Evolutionary conservation across 257 asterid species (phyloP).

Genomic region (Coffea eugenioides): DNA sequence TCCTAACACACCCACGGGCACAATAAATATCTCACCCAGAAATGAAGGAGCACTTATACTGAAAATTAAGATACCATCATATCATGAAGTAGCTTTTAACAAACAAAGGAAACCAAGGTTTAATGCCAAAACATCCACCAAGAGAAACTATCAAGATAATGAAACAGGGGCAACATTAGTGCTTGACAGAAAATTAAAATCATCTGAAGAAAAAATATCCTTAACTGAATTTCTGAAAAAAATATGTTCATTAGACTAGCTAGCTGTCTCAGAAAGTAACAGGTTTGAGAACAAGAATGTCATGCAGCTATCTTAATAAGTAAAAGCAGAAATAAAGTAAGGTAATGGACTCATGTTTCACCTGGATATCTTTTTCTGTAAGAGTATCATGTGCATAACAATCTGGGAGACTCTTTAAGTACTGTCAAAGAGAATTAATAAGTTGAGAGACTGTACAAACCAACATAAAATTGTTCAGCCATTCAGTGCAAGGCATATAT

Average conservation of each 20-base stretch:
- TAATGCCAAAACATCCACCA: not conserved
- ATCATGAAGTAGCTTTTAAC: not conserved
- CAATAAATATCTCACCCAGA: not conserved
- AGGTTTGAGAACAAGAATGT: not conserved
- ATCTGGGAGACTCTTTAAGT: conserved; percentile 72
- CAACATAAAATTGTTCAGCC: not conserved
- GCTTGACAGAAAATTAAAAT: not conserved
- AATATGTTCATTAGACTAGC: not conserved
- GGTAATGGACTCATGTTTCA: conserved; percentile 12
- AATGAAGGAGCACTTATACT: not conserved
- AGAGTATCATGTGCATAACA: conserved; percentile 64
- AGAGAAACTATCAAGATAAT: not conserved
- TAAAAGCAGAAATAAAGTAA: not conserved
- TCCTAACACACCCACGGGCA: not conserved
- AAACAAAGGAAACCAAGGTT: not conserved
- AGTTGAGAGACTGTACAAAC: conserved; percentile 12
- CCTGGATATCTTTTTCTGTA: conserved; percentile 88
- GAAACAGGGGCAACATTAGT: not conserved
- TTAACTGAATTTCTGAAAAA: not conserved
- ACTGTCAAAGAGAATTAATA: conserved; percentile 44
- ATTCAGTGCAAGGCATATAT: conserved; percentile 11
- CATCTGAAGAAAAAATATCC: not conserved
- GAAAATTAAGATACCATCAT: not conserved
- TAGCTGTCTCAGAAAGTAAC: not conserved
- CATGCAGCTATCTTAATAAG: not conserved